Conservation (phyloP, 305 asterid species). For the Fraxinus albicans region DNA sequence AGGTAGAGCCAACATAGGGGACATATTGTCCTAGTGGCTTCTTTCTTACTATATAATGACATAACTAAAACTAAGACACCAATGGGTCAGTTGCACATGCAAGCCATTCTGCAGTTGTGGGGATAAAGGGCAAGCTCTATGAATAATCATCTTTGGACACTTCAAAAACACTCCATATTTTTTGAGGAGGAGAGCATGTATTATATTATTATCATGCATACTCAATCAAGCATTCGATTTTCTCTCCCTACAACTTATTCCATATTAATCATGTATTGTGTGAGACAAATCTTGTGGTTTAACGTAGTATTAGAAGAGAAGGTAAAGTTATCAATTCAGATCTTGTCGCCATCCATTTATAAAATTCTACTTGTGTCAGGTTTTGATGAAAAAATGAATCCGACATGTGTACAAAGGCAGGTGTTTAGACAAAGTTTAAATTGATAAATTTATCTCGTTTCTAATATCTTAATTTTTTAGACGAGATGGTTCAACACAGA, state of each 20-base stretch:
- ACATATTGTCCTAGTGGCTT: constrained; percentile 30
- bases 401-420: neutral
- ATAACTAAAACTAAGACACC: constrained; percentile 30
- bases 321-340: neutral
- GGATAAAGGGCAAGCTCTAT: constrained; percentile 22
- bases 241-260: neutral
- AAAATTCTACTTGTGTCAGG: neutral
- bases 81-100: constrained; percentile 38
- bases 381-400: neutral
- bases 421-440: neutral
- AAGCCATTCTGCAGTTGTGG: constrained; percentile 29
- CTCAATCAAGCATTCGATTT: neutral
- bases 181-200: neutral
- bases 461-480: neutral
- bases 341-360: neutral
- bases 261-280: neutral
- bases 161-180: neutral
- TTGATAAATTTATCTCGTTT: neutral
- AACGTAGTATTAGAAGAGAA: too few relatives aligned
- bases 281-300: neutral
- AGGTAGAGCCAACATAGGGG: constrained; percentile 32
- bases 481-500: neutral
- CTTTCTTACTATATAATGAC: constrained; percentile 30
- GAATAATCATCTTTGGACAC: neutral
- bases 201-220: neutral